phyloP scores from a whole-genome alignment of 2,329 filamentous ascomycete species.

The Celoporthe dispersa region DNA sequence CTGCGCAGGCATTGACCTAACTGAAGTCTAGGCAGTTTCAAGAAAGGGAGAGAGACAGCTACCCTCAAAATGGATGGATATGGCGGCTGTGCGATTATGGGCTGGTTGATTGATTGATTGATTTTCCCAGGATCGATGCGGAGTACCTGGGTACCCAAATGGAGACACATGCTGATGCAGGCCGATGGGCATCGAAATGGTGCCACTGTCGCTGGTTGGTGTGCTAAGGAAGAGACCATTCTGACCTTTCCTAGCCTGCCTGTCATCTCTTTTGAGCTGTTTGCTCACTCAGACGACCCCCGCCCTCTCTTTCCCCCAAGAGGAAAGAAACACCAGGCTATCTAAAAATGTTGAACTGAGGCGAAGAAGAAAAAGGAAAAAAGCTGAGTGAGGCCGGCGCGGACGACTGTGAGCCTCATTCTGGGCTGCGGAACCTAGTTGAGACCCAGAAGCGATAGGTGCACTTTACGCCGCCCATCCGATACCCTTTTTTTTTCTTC shows the following conservation, averaged over 20 bases:
- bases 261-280: not conserved
- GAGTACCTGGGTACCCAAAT: conserved; percentile 3
- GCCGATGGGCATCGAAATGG: conserved; percentile 11
- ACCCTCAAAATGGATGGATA: not conserved
- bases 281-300: not conserved
- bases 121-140: not conserved
- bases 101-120: not conserved
- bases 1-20: not conserved
- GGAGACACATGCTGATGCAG: conserved; percentile 6
- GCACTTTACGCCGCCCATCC: not conserved
- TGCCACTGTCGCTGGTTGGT: conserved; percentile 1
- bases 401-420: conserved; percentile 30
- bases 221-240: conserved; percentile 7
- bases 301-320: no score
- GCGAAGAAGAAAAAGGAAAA: not conserved
- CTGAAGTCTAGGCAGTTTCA: not conserved
- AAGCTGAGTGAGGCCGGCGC: conserved; percentile 21
- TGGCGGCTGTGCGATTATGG: conserved; percentile 8
- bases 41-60: not conserved
- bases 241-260: not conserved
- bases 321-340: not conserved
- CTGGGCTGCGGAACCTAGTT: not conserved
- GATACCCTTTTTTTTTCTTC: not conserved
- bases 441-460: not conserved
- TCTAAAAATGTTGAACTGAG: not conserved